phyloP scores from a whole-genome alignment of 495 filamentous ascomycete genomes.

The Podospora pseudocomata region DNA sequence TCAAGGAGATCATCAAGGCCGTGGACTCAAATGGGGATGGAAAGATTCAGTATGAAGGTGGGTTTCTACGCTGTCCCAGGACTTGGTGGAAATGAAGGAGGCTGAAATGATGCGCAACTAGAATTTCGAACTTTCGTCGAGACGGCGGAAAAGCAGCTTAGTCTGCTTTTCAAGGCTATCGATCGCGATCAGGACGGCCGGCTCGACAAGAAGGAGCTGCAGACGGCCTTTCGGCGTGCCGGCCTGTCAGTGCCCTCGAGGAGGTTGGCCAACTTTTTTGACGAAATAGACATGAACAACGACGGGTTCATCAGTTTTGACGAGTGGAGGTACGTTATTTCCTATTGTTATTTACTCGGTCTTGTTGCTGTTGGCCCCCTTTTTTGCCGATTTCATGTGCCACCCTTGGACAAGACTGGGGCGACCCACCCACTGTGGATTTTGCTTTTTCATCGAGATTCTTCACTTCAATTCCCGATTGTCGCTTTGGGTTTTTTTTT shows the following conservation, averaged over 20 bases:
- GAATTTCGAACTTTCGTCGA: slow-evolving; percentile 89
- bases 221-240: slow-evolving; percentile 67
- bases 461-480: neutral
- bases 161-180: slow-evolving; percentile 77
- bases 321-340: slow-evolving; percentile 83
- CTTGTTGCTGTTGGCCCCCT: slow-evolving; percentile 1
- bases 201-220: slow-evolving; percentile 80
- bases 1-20: slow-evolving; percentile 69
- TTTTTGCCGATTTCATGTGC: slow-evolving; percentile 7
- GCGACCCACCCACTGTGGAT: slow-evolving; percentile 15
- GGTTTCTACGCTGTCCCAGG: slow-evolving; percentile 8
- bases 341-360: slow-evolving; percentile 9
- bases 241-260: slow-evolving; percentile 74
- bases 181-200: slow-evolving; percentile 84
- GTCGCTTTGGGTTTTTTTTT: neutral
- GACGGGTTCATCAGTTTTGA: slow-evolving; percentile 86
- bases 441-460: neutral
- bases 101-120: slow-evolving; percentile 33
- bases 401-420: neutral
- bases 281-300: slow-evolving; percentile 81
- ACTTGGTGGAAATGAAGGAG: neutral
- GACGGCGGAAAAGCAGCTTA: slow-evolving; percentile 76
- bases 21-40: slow-evolving; percentile 88
- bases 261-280: slow-evolving; percentile 80
- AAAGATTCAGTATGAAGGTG: slow-evolving; percentile 84